phyloP scores from a whole-genome alignment of 257 asterid species.

The Nicotiana undulata region DNA sequence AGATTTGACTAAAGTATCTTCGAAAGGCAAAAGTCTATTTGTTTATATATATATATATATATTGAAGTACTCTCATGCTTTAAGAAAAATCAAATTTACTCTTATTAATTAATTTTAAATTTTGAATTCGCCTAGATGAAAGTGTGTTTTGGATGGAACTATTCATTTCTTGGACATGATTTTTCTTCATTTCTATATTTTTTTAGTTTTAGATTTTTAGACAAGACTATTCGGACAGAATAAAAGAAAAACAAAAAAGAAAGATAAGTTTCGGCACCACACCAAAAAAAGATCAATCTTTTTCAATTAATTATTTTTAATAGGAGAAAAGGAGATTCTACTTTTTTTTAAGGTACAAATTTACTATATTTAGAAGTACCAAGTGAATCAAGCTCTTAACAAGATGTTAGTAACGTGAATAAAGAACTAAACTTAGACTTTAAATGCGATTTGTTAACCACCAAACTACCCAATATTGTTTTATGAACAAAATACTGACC shows the following conservation, averaged over 20 bases:
- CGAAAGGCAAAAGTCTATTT: neutral
- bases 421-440: neutral
- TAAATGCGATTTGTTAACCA: neutral
- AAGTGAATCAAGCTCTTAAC: neutral
- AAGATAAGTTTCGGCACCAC: neutral
- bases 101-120: too few species aligned
- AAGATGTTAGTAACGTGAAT: neutral
- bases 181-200: too few species aligned
- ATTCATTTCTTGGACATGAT: too few species aligned
- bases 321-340: neutral
- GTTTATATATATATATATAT: neutral
- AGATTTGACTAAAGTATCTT: neutral
- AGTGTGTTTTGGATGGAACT: too few species aligned
- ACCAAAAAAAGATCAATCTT: neutral
- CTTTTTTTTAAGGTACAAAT: neutral
- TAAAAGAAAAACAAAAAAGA: neutral
- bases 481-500: neutral
- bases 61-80: too few species aligned
- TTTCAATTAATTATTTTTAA: neutral
- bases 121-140: too few species aligned
- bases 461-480: neutral
- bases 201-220: neutral
- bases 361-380: neutral
- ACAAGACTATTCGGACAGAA: neutral
- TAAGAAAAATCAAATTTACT: too few species aligned